Base-by-base conservation (phyloP, 1,284 basidiomycete genomes). In the Rhizoctonia solani region DNA sequence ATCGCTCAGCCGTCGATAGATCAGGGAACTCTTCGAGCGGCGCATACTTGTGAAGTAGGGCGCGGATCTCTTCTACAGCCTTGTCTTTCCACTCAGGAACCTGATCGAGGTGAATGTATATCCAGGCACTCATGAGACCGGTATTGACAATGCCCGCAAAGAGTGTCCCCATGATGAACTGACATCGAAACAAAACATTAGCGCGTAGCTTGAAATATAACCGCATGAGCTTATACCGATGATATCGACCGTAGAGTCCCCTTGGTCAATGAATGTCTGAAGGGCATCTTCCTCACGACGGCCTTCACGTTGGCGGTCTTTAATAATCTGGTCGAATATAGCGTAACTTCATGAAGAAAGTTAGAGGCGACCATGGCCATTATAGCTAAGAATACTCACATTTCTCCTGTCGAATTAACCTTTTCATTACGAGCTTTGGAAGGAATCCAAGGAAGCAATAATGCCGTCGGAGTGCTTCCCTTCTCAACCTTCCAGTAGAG, bases 81-180 rank as follows among this genome's bases (percentile, higher is more conserved):
- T 61, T 61, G 30, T 49, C 56, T 13, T 46, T 41, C 56, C 56
- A 59, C 30, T 49, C 44, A n/a, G 56, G 56, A 4, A 32, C 56
- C 27, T 59, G 56, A 16, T 59, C 56, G 30, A 59, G 56, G 44
- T 34, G 49, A 21, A 59, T 59, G 30, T 47, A 49, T 3, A 59
- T 29, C 56, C 56, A 59, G 27, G 56, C 56, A 21, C 56, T 59
- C 56, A 59, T 59, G 30, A 59, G 46, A 21, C 56, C 56, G 13
- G 29, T 59, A 19, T 59, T 59, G 29, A 59, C 44, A 46, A 59
- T 59, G 0, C 56, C 56, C 11, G 56, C 56, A 16, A 59, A 59
- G 23, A 59, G 16, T 3, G 42, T 46, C 14, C 25, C 25, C 29
- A 59, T 19, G 13, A 49, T 21, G n/a, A 59, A 59, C 56, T 59